Percentiles rank a stretch among this genome's conserved stretches.
Conservation (phyloP, 2,329 filamentous ascomycete species). For the Apiospora marii region DNA sequence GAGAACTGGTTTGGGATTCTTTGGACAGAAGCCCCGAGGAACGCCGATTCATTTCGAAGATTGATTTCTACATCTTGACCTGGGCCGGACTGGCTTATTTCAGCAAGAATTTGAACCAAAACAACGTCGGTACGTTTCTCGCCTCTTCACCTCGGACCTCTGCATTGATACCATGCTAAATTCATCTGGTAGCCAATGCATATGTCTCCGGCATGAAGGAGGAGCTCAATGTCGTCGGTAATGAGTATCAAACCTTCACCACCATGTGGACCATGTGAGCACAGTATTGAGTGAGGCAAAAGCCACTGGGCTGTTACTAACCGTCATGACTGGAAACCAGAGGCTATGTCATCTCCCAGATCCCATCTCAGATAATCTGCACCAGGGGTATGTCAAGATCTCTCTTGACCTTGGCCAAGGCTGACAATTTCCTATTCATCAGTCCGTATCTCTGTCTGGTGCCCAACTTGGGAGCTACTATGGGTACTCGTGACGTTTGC, state of each 20-base stretch:
- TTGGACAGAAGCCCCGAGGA: not conserved
- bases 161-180: too few relatives aligned
- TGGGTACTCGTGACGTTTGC: slow-evolving; percentile 32
- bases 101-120: slow-evolving; percentile 24
- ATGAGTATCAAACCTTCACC: not conserved
- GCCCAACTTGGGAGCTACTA: slow-evolving; percentile 31
- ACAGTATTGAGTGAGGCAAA: too few relatives aligned
- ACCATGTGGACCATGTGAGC: slow-evolving; percentile 22
- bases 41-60: slow-evolving; percentile 30
- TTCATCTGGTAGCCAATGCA: not conserved
- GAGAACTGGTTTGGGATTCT: not conserved
- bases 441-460: slow-evolving; percentile 32
- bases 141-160: slow-evolving; percentile 23
- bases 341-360: not conserved
- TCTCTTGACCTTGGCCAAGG: not conserved
- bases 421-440: slow-evolving; percentile 23
- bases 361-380: not conserved
- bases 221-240: not conserved
- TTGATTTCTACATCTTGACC: slow-evolving; percentile 32
- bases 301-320: too few relatives aligned
- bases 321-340: not conserved
- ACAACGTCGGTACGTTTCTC: slow-evolving; percentile 22
- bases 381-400: not conserved
- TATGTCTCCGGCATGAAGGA: slow-evolving; percentile 28
- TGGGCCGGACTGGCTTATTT: slow-evolving; percentile 41